Conservation (phyloP, 1,139 yeast species). For the Wickerhamomyces sp. region DNA sequence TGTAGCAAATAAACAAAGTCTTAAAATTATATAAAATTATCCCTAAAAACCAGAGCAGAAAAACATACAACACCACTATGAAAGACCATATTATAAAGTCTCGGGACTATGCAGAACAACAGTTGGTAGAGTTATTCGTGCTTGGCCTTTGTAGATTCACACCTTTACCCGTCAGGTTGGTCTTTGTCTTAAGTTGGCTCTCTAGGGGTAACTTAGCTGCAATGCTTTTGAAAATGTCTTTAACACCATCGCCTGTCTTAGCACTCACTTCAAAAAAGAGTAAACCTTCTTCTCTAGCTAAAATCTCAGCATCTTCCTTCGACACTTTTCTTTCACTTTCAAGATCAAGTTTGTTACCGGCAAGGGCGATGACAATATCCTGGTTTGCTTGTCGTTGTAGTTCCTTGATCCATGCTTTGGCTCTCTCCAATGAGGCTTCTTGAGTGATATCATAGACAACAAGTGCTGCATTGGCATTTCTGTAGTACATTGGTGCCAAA, state of each 20-base stretch:
- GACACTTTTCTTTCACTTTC: conserved; percentile 48
- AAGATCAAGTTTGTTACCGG: conserved; percentile 79
- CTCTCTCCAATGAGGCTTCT: conserved; percentile 70
- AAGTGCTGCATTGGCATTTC: conserved; percentile 80
- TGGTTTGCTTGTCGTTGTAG: conserved; percentile 84
- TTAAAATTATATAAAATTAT: no score
- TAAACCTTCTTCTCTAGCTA: conserved; percentile 70
- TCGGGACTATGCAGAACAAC: conserved; percentile 23
- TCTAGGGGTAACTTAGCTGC: conserved; percentile 64
- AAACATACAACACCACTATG: background rate
- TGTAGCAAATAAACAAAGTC: no score
- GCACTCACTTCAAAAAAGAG: conserved; percentile 93
- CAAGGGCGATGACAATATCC: conserved; percentile 79
- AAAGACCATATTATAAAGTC: background rate
- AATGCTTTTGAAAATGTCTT: conserved; percentile 73
- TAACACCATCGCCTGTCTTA: conserved; percentile 79
- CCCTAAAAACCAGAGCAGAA: background rate
- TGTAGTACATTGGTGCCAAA: conserved; percentile 80
- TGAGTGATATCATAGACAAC: conserved; percentile 74
- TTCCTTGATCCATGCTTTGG: conserved; percentile 95
- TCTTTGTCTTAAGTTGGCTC: conserved; percentile 24
- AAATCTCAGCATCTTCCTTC: conserved; percentile 47
- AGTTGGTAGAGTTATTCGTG: conserved; percentile 37
- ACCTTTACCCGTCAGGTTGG: conserved; percentile 20
- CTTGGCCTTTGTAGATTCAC: conserved; percentile 42